These are phyloP conservation scores for Trypanosoma lewisi DNA, from an alignment of 208 protist species.

Conservation along the genomic window DNA sequence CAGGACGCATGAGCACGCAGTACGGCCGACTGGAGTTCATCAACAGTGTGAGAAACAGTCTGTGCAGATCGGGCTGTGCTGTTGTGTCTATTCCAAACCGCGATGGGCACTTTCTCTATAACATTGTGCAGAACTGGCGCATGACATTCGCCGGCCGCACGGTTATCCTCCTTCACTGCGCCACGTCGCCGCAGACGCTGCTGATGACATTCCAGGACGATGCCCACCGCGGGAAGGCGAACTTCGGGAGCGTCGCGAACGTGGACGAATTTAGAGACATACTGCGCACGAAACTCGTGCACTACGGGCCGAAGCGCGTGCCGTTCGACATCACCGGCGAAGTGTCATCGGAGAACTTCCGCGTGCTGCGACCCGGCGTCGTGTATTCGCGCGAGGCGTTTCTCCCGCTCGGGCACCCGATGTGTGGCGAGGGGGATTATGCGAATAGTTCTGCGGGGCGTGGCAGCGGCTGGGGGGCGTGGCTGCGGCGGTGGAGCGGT, in stretches of 20 bases:
- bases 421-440: constrained; percentile 7
- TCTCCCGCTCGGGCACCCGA: constrained; percentile 74
- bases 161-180: constrained; percentile 81
- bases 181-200: constrained; percentile 73
- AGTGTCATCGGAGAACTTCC: constrained; percentile 65
- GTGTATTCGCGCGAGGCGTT: constrained; percentile 50
- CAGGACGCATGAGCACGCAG: constrained; percentile 58
- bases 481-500: constrained; percentile 43
- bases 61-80: constrained; percentile 65
- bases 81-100: constrained; percentile 73
- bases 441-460: constrained; percentile 18
- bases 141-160: constrained; percentile 74
- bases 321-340: constrained; percentile 81
- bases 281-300: constrained; percentile 57
- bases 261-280: constrained; percentile 82
- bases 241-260: constrained; percentile 69
- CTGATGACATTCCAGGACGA: constrained; percentile 89
- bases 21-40: constrained; percentile 84
- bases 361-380: constrained; percentile 59
- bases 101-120: constrained; percentile 67
- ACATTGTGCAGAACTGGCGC: constrained; percentile 87
- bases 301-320: constrained; percentile 76
- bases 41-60: constrained; percentile 57
- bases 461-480: constrained; percentile 41
- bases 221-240: constrained; percentile 59